Percentiles rank a stretch among this genome's conserved stretches.
phyloP scores from a whole-genome alignment of 169 alveolate species.

The Eimeria praecox region DNA sequence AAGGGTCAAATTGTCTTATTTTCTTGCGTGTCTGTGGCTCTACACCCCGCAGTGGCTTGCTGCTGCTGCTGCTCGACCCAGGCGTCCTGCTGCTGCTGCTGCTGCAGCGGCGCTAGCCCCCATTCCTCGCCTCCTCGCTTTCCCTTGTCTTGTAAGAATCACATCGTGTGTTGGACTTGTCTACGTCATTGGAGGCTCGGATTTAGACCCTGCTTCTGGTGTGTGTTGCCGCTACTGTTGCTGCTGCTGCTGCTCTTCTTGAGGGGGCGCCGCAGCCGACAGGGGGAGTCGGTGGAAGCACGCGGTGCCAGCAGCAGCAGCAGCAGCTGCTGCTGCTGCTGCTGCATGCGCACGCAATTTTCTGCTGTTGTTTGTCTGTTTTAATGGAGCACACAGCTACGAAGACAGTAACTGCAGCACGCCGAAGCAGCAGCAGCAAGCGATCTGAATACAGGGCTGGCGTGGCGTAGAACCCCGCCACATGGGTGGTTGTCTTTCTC shows the following conservation, averaged over 20 bases:
- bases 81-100: conserved; percentile 34
- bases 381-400: background rate
- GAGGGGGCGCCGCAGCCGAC: conserved; percentile 77
- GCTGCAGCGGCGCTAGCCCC: conserved; percentile 56
- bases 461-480: background rate
- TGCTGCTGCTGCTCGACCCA: conserved; percentile 54
- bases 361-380: background rate
- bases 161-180: conserved; percentile 21
- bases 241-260: conserved; percentile 48
- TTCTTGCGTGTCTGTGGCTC: conserved; percentile 35
- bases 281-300: conserved; percentile 43
- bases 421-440: background rate
- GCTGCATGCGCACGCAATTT: background rate
- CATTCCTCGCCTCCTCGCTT: background rate
- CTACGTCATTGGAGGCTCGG: background rate
- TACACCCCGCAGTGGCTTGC: conserved; percentile 17
- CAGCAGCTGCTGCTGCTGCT: conserved; percentile 56
- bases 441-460: background rate
- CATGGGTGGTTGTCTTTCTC: background rate
- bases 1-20: conserved; percentile 47
- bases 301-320: conserved; percentile 37
- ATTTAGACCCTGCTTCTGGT: background rate
- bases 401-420: background rate
- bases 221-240: background rate
- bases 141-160: conserved; percentile 40